Evolutionary conservation across 2,329 filamentous ascomycete genomes (phyloP), one percentile per base, ranked within the genome.

Genomic region (Aspergillus clavatus): DNA sequence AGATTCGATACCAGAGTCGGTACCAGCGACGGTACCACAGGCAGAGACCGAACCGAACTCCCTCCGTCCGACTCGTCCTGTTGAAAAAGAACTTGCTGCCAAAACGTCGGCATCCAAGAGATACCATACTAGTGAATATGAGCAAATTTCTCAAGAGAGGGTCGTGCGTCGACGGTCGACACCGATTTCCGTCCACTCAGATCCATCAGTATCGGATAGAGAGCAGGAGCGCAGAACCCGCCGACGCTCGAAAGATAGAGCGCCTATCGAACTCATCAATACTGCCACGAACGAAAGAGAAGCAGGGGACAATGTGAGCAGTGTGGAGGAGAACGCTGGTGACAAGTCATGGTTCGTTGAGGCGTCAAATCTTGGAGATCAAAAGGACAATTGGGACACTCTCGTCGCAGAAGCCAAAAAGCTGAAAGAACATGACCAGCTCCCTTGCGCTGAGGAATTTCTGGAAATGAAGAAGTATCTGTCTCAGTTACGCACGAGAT

Each of bases 301-400:
- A 16, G 18, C n/a, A 12, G 28, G 12, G 6, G 11, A 12, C 16
- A 6, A 4, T 12, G 12, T 31, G n/a, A 31, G 28, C n/a, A 31
- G n/a, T 8, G 11, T 5, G 2, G 18, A 16, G 11, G 29, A 18
- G 4, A 10, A 33, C 18, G 29, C 18, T 8, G 31, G 26, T 12
- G 38, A 40, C 12, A 40, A 8, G 6, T 19, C 41, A 23, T 47
- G 52, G 43, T 54, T 61, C 40, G 45, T 51, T 38, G 40, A 53
- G 26, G 59, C 57, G 1, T 48, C 47, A 7, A 23, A 51, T 14
- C 27, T 58, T 4, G 50, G 54, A 18, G 43, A 42, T 1, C 60
- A 62, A 38, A 36, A 43, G 31, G 43, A 48, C 1, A 50, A 52
- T 16, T 66, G 62, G 63, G 39, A 50, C 4, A 37, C 8, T 3